phyloP scores from a whole-genome alignment of 495 filamentous ascomycete species.

The Durotheca rogersii region DNA sequence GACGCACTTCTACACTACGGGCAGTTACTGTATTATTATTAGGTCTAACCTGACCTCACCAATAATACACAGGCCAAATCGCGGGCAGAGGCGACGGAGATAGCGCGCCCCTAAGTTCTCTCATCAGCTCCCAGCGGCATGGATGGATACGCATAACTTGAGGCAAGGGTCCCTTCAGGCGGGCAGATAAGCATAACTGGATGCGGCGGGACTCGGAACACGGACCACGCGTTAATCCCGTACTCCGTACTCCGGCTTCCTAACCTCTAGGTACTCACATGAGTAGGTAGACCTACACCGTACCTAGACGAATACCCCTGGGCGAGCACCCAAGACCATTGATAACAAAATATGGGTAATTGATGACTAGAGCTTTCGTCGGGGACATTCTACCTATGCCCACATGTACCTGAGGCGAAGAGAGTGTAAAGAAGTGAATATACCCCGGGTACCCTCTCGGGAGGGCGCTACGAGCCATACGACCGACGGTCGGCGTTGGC shows the following conservation, averaged over 20 bases:
- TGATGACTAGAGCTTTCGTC: too few relatives aligned
- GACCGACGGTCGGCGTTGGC: too few relatives aligned
- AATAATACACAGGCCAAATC: conserved; percentile 12
- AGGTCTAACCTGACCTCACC: conserved; percentile 12
- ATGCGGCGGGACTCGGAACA: background rate
- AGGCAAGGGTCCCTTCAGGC: background rate
- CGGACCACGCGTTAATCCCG: background rate
- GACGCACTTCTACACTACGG: conserved; percentile 16
- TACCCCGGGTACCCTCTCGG: too few relatives aligned
- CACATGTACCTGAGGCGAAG: too few relatives aligned
- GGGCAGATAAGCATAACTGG: background rate
- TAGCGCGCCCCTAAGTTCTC: conserved; percentile 2
- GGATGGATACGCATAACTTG: background rate
- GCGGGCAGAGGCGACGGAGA: conserved; percentile 2
- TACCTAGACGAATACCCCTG: too few relatives aligned
- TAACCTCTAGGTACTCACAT: background rate
- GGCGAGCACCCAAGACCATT: too few relatives aligned
- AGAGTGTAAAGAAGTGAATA: too few relatives aligned
- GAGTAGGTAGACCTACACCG: background rate
- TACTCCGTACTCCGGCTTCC: background rate
- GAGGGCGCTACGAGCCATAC: too few relatives aligned
- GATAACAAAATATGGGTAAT: too few relatives aligned
- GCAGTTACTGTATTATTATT: conserved; percentile 3
- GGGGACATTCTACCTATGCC: too few relatives aligned
- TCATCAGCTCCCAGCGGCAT: conserved; percentile 11